phyloP scores from a whole-genome alignment of 495 filamentous ascomycete species.

The Daldinia childiae region DNA sequence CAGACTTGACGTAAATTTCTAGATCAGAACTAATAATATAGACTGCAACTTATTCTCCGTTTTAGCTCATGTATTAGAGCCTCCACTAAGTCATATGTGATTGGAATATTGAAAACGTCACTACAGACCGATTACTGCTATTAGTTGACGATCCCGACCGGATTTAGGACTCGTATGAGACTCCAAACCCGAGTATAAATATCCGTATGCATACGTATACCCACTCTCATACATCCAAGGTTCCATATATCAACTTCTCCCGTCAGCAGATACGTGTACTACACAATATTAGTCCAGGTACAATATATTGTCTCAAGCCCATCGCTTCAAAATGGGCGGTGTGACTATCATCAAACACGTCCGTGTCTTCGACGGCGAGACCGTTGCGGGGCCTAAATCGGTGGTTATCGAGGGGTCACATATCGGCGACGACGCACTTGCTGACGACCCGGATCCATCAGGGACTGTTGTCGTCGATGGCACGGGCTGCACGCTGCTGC shows the following conservation, averaged over 20 bases:
- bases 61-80: too few relatives aligned
- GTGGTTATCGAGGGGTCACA: slow-evolving; percentile 31
- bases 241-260: background rate
- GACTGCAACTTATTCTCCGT: too few relatives aligned
- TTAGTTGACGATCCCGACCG: too few relatives aligned
- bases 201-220: background rate
- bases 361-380: slow-evolving; percentile 36
- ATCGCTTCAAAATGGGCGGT: slow-evolving; percentile 13
- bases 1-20: too few relatives aligned
- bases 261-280: background rate
- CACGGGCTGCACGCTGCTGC: slow-evolving; percentile 59
- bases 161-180: background rate
- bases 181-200: background rate
- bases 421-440: slow-evolving; percentile 30
- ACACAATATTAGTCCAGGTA: background rate
- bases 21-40: too few relatives aligned
- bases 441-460: slow-evolving; percentile 16
- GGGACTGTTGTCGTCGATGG: slow-evolving; percentile 49
- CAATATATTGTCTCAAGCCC: background rate
- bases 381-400: slow-evolving; percentile 18
- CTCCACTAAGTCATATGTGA: too few relatives aligned
- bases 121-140: too few relatives aligned
- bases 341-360: slow-evolving; percentile 34
- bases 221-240: background rate
- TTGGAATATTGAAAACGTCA: too few relatives aligned